These are phyloP conservation scores for Halophytophthora polymorphica DNA, from an alignment of 352 stramenopile species.

Conservation along the genomic window DNA sequence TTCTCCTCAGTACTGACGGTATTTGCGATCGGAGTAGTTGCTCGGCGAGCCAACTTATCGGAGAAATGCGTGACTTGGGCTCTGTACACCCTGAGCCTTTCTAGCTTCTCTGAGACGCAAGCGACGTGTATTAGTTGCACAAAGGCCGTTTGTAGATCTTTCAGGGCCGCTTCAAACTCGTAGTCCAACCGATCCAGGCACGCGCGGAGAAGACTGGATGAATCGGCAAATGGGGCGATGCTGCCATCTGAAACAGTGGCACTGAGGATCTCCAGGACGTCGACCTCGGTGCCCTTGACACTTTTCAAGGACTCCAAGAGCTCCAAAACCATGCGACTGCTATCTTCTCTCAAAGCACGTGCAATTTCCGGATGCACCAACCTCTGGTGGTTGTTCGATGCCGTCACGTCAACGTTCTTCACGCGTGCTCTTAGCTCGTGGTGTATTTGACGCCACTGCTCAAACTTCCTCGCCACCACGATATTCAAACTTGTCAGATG, in stretches of 20 bases:
- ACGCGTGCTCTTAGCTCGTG: conserved; percentile 5
- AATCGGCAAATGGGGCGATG: conserved; percentile 1
- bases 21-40: neutral
- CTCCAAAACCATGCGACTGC: conserved; percentile 7
- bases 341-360: conserved; percentile 20
- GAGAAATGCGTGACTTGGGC: conserved; percentile 4
- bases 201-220: conserved; percentile 5
- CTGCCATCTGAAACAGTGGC: conserved; percentile 4
- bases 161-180: conserved; percentile 6
- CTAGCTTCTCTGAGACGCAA: conserved; percentile 15
- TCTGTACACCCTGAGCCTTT: conserved; percentile 16
- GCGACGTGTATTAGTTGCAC: conserved; percentile 6
- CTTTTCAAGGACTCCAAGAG: conserved; percentile 9
- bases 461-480: conserved; percentile 9
- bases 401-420: conserved; percentile 2
- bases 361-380: neutral
- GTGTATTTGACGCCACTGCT: conserved; percentile 17
- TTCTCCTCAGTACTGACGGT: neutral
- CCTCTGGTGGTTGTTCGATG: neutral
- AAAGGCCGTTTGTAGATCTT: conserved; percentile 9
- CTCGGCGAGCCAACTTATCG: conserved; percentile 3
- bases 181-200: conserved; percentile 13
- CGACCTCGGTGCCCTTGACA: neutral
- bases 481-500: conserved; percentile 9
- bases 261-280: conserved; percentile 13